phyloP scores from a whole-genome alignment of 1,139 yeast species.

The Candida labiduridarum region DNA sequence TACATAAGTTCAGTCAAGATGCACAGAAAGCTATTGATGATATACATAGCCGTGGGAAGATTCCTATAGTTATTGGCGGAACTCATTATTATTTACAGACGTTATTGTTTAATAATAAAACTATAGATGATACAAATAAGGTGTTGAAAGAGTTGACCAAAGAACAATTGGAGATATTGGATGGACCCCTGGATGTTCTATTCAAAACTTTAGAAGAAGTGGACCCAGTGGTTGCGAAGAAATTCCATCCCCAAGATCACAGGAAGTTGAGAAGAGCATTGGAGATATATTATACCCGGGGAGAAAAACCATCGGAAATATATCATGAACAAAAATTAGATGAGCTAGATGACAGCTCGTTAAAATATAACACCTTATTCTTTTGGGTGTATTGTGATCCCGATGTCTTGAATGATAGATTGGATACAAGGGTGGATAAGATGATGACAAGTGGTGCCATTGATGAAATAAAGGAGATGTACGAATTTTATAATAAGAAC shows the following conservation, averaged over 20 bases:
- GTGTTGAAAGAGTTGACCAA: slow-evolving; percentile 25
- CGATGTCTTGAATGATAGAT: slow-evolving; percentile 55
- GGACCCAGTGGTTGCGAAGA: slow-evolving; percentile 76
- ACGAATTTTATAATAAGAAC: slow-evolving; percentile 33
- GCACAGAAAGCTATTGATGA: slow-evolving; percentile 62
- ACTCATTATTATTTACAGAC: slow-evolving; percentile 91
- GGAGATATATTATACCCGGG: slow-evolving; percentile 74
- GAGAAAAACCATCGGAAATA: slow-evolving; percentile 67
- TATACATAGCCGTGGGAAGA: slow-evolving; percentile 68
- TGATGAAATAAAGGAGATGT: slow-evolving; percentile 65
- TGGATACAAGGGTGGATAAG: slow-evolving; percentile 78
- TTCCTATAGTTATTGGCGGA: slow-evolving; percentile 93
- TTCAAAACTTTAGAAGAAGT: slow-evolving; percentile 47
- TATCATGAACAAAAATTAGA: slow-evolving; percentile 60
- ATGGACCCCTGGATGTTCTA: slow-evolving; percentile 56
- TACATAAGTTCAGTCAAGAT: slow-evolving; percentile 79
- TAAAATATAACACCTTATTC: slow-evolving; percentile 68
- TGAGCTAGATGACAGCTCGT: slow-evolving; percentile 46
- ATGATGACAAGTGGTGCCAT: slow-evolving; percentile 76
- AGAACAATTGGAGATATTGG: slow-evolving; percentile 52
- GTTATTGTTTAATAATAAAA: slow-evolving; percentile 69
- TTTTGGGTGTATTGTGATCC: slow-evolving; percentile 87
- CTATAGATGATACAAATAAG: slow-evolving; percentile 22
- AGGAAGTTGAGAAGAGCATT: slow-evolving; percentile 79
- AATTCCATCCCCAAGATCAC: slow-evolving; percentile 90